Conservation (phyloP, 257 asterid species). For the Craterostigma plantagineum region DNA sequence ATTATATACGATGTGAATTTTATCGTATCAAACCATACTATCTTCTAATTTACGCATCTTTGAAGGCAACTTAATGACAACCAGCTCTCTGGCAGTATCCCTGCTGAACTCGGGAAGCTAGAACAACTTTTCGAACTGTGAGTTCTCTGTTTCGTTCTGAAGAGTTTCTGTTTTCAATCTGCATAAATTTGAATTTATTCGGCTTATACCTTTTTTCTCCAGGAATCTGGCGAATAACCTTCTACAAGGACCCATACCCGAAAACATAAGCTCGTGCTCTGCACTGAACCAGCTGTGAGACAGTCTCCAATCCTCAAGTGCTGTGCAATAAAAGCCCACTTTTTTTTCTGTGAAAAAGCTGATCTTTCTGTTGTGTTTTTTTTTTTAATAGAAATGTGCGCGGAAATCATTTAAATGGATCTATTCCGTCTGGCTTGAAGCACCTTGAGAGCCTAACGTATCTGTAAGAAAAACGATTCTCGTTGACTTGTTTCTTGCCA, state of each 20-base stretch:
- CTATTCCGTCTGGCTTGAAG: slow-evolving; percentile 70
- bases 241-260: slow-evolving; percentile 83
- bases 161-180: background rate
- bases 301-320: background rate
- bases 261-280: slow-evolving; percentile 81
- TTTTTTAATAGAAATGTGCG: slow-evolving; percentile 77
- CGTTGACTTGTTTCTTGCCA: no score
- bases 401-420: slow-evolving; percentile 64
- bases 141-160: slow-evolving; percentile 8
- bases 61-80: slow-evolving; percentile 88
- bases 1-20: background rate
- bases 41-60: slow-evolving; percentile 8
- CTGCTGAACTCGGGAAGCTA: slow-evolving; percentile 76
- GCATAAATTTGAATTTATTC: background rate
- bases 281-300: slow-evolving; percentile 87
- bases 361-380: background rate
- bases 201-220: slow-evolving; percentile 4
- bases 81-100: slow-evolving; percentile 58
- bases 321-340: background rate
- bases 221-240: slow-evolving; percentile 80
- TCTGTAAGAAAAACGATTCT: slow-evolving; percentile 28
- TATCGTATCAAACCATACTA: background rate
- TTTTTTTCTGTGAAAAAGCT: background rate
- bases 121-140: slow-evolving; percentile 91
- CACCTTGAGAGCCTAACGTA: slow-evolving; percentile 86